A percentile compares a stretch with the other conserved stretches of the same genome.
Conservation (phyloP, 148 eudicot species). For the Rhododendron vialii region DNA sequence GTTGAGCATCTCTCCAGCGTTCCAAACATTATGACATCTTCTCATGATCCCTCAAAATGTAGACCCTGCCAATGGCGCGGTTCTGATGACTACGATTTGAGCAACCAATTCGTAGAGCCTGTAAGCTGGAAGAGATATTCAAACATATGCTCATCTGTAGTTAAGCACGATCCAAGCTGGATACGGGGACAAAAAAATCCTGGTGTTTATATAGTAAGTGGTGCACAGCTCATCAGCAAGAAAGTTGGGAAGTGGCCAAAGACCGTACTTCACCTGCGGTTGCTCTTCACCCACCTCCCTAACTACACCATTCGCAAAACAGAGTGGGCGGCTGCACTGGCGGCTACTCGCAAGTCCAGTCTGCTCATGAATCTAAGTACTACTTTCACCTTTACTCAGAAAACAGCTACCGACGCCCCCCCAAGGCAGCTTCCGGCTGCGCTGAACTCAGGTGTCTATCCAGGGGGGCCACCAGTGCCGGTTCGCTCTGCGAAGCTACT, state of each 20-base stretch:
- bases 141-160: slow-evolving; percentile 63
- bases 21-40: slow-evolving; percentile 62
- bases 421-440: slow-evolving; percentile 62
- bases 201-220: slow-evolving; percentile 79
- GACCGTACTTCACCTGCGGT: slow-evolving; percentile 68
- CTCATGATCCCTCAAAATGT: slow-evolving; percentile 12
- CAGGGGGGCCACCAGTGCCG: slow-evolving; percentile 85
- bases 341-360: slow-evolving; percentile 59
- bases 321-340: slow-evolving; percentile 81
- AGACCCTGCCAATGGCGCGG: slow-evolving; percentile 68
- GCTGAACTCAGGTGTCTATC: slow-evolving; percentile 84
- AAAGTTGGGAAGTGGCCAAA: slow-evolving; percentile 71
- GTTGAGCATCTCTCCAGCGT: slow-evolving; percentile 83
- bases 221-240: slow-evolving; percentile 84
- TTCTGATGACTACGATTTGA: slow-evolving; percentile 56
- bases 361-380: slow-evolving; percentile 69
- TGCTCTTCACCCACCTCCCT: slow-evolving; percentile 67
- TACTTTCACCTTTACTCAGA: slow-evolving; percentile 69
- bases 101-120: slow-evolving; percentile 59
- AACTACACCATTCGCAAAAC: slow-evolving; percentile 63
- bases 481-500: slow-evolving; percentile 55
- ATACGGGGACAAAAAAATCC: slow-evolving; percentile 25
- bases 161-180: slow-evolving; percentile 77
- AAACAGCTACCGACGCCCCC: slow-evolving; percentile 38
- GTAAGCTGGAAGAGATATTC: slow-evolving; percentile 72